A percentile compares a stretch with the other conserved stretches of the same genome.
phyloP scores from a whole-genome alignment of 2,329 filamentous ascomycete species.

The Arthrobotrys conoides region DNA sequence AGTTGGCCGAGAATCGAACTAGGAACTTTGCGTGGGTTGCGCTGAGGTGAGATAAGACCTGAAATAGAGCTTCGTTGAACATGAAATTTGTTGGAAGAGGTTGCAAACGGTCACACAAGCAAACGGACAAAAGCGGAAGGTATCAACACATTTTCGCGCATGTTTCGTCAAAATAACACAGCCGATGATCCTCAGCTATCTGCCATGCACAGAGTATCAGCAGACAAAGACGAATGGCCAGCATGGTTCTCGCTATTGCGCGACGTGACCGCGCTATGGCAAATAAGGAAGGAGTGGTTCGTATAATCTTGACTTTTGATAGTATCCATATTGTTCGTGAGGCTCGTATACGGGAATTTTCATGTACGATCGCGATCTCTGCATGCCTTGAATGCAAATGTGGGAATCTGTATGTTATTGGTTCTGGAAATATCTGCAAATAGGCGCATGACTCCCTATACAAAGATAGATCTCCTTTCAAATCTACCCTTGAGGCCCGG shows the following conservation, averaged over 20 bases:
- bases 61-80: neutral
- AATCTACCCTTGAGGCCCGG: neutral
- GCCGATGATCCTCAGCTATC: neutral
- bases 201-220: neutral
- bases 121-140: conserved; percentile 48
- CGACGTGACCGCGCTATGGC: neutral
- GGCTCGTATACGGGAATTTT: conserved; percentile 23
- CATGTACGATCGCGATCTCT: neutral
- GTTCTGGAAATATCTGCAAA: neutral
- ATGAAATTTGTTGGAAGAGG: conserved; percentile 49
- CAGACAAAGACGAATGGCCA: neutral
- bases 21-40: conserved; percentile 2
- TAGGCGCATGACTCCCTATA: conserved; percentile 10
- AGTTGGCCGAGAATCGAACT: conserved; percentile 6
- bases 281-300: conserved; percentile 3
- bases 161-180: conserved; percentile 19
- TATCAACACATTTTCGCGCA: conserved; percentile 41
- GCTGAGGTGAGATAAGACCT: conserved; percentile 8
- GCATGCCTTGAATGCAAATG: neutral
- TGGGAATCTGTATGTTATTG: neutral
- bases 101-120: conserved; percentile 48
- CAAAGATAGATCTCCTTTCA: neutral
- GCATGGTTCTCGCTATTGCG: conserved; percentile 1
- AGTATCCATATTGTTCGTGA: conserved; percentile 7
- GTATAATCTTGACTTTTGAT: neutral